A percentile compares a stretch with the other conserved stretches of the same genome.
phyloP scores from a whole-genome alignment of 1,284 basidiomycete genomes.

The Meripilus lineatus region DNA sequence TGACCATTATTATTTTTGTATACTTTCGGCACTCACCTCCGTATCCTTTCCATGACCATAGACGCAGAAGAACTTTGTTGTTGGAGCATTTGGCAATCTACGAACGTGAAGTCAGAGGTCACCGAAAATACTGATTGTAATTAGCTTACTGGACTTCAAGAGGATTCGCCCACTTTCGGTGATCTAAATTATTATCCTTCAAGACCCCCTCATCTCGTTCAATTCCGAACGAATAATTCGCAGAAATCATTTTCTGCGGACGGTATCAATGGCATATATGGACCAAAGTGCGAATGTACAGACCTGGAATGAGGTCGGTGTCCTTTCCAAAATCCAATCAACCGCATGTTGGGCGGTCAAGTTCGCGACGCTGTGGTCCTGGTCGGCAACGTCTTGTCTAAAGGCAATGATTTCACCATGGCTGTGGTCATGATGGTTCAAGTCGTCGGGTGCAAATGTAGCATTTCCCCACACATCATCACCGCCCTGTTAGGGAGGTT shows the following conservation, averaged over 20 bases:
- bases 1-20: background rate
- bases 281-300: slow-evolving; percentile 12
- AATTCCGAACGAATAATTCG: slow-evolving; percentile 93
- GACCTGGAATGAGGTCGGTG: slow-evolving; percentile 80
- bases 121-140: background rate
- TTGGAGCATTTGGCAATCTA: slow-evolving; percentile 86
- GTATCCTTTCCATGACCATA: slow-evolving; percentile 98
- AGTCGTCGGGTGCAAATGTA: slow-evolving; percentile 76
- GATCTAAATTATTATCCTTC: slow-evolving; percentile 65
- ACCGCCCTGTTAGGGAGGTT: slow-evolving; percentile 79
- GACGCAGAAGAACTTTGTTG: slow-evolving; percentile 90
- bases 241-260: slow-evolving; percentile 77
- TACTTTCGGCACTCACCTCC: slow-evolving; percentile 53
- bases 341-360: slow-evolving; percentile 79
- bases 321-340: slow-evolving; percentile 82
- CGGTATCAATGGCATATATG: background rate
- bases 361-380: slow-evolving; percentile 43
- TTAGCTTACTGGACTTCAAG: slow-evolving; percentile 71
- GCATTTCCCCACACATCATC: slow-evolving; percentile 86
- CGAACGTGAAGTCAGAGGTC: background rate
- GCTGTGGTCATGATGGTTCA: slow-evolving; percentile 52
- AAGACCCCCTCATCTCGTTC: slow-evolving; percentile 72
- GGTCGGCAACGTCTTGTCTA: slow-evolving; percentile 32
- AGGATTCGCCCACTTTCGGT: slow-evolving; percentile 92
- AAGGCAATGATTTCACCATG: slow-evolving; percentile 87